These are phyloP conservation scores for Dorcoceras hygrometricum DNA, from an alignment of 257 asterid genomes.

Conservation along the genomic window DNA sequence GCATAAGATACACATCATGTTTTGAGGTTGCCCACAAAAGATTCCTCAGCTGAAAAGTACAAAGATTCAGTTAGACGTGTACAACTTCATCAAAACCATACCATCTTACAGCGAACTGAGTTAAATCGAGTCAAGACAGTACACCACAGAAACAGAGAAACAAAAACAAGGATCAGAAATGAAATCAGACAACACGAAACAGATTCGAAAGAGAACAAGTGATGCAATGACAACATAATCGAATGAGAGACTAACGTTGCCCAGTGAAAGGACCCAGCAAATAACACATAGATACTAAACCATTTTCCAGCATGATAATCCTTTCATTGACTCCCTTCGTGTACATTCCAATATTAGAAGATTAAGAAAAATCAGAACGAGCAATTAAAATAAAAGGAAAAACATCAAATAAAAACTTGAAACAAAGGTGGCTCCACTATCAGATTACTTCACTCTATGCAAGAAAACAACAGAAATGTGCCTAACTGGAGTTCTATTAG, in stretches of 20 bases:
- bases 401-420: neutral
- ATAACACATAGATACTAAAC: neutral
- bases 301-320: neutral
- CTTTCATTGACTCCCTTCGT: neutral
- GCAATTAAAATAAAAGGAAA: no score
- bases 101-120: neutral
- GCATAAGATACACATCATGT: constrained; percentile 86
- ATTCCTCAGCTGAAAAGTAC: constrained; percentile 64
- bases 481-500: neutral
- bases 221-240: neutral
- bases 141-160: neutral
- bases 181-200: neutral
- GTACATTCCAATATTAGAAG: neutral
- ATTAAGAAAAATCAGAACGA: no score
- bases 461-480: neutral
- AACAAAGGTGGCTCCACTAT: neutral
- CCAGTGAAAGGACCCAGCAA: neutral
- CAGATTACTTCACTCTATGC: neutral
- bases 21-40: constrained; percentile 84
- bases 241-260: neutral
- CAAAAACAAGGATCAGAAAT: neutral
- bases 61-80: constrained; percentile 7
- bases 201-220: neutral
- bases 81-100: neutral
- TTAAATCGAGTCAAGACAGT: neutral